Percentiles rank a stretch among this genome's conserved stretches.
Evolutionary conservation across 108 stramenopile species (phyloP).

Genomic region (Pseudonitzschia multiseries): DNA sequence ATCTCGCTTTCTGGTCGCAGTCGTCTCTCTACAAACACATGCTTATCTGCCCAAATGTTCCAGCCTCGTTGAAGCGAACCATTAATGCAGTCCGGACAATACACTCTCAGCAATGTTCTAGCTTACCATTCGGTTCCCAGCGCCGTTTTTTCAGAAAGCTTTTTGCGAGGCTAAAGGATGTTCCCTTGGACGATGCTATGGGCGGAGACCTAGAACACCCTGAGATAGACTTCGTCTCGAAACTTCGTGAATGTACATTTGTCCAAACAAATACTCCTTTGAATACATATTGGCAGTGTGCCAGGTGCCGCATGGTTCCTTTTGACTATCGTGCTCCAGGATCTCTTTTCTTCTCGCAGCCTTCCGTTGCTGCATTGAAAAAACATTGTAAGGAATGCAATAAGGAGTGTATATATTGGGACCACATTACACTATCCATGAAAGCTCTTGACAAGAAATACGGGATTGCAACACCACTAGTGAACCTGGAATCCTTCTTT

Average conservation of each 20-base stretch:
- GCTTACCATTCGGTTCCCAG: conserved; percentile 53
- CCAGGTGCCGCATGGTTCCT: conserved; percentile 48
- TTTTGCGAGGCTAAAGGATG: conserved; percentile 26
- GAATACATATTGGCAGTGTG: conserved; percentile 34
- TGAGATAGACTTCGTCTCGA: background rate
- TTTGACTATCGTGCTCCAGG: conserved; percentile 46
- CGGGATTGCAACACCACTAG: background rate
- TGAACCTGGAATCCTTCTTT: conserved; percentile 2
- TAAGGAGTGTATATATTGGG: conserved; percentile 18
- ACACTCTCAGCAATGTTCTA: conserved; percentile 45
- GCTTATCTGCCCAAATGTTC: conserved; percentile 37
- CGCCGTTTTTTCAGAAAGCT: conserved; percentile 54
- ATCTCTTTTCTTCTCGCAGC: conserved; percentile 30
- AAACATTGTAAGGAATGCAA: conserved; percentile 17
- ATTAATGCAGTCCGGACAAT: conserved; percentile 37
- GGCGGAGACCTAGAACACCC: background rate
- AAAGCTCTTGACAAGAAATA: background rate
- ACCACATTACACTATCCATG: conserved; percentile 15
- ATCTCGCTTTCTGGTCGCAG: background rate
- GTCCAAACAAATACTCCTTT: conserved; percentile 16
- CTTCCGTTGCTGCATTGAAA: conserved; percentile 6
- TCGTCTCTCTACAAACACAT: conserved; percentile 54
- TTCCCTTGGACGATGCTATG: conserved; percentile 19
- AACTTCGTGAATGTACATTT: conserved; percentile 22
- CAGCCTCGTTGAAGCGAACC: conserved; percentile 35